Percentiles rank a stretch among this genome's conserved stretches.
Conservation (phyloP, 1,284 basidiomycete genomes). For the Anthracocystis walkeri region DNA sequence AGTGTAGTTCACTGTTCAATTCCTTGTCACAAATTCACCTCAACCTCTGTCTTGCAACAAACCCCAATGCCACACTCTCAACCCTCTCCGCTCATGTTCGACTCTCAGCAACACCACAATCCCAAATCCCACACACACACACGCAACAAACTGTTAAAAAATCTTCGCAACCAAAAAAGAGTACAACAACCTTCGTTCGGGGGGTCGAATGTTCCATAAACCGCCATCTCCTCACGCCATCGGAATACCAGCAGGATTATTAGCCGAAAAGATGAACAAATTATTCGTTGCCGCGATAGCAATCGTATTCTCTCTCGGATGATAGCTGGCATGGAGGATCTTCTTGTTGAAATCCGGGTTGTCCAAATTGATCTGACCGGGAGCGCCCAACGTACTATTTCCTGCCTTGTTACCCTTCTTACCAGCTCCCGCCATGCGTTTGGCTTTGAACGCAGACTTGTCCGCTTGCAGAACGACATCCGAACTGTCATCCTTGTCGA, state of each 20-base stretch:
- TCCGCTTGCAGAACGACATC: constrained; percentile 97
- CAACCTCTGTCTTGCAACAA: too few relatives aligned
- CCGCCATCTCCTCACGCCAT: constrained; percentile 25
- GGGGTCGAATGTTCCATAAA: not conserved
- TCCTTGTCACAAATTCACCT: too few relatives aligned
- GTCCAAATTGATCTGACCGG: constrained; percentile 67
- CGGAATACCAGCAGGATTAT: constrained; percentile 56
- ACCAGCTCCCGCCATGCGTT: constrained; percentile 82
- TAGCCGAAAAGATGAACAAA: constrained; percentile 74
- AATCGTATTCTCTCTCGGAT: constrained; percentile 96
- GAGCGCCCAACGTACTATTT: constrained; percentile 79
- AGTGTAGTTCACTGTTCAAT: constrained; percentile 19
- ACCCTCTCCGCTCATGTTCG: not conserved
- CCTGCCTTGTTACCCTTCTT: constrained; percentile 78
- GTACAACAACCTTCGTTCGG: not conserved
- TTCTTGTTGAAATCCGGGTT: constrained; percentile 90
- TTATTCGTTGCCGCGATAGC: constrained; percentile 72
- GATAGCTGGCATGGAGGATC: constrained; percentile 88
- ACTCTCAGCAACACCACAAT: not conserved
- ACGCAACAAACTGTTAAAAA: not conserved
- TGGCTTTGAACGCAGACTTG: constrained; percentile 99
- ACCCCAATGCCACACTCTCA: not conserved
- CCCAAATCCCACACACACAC: not conserved
- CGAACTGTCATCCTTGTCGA: constrained; percentile 88
- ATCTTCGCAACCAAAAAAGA: not conserved